Conservation (phyloP, 1,284 basidiomycete species). For the Ganoderma boninense region DNA sequence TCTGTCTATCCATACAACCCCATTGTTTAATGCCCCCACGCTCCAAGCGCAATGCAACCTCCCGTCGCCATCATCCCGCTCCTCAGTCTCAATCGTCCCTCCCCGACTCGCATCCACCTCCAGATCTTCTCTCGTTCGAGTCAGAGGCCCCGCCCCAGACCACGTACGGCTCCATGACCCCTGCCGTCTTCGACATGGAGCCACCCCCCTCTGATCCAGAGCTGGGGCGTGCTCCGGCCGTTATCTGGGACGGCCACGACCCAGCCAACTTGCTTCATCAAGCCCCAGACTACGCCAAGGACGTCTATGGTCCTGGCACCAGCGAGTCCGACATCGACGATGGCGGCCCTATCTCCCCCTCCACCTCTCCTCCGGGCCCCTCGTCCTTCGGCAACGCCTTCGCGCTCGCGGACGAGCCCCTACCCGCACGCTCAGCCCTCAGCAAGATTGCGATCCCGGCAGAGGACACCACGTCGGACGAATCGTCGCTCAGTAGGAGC, state of each 20-base stretch:
- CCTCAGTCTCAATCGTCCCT: slow-evolving; percentile 19
- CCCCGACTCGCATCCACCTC: slow-evolving; percentile 9
- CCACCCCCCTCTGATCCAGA: slow-evolving; percentile 31
- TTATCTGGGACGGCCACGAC: slow-evolving; percentile 17
- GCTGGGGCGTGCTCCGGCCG: slow-evolving; percentile 24
- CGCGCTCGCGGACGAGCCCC: slow-evolving; percentile 13
- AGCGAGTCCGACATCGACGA: slow-evolving; percentile 31
- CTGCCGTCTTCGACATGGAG: slow-evolving; percentile 29
- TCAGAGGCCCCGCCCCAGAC: slow-evolving; percentile 13
- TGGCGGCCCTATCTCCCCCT: slow-evolving; percentile 28
- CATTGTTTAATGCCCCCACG: slow-evolving; percentile 41
- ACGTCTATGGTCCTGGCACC: slow-evolving; percentile 16
- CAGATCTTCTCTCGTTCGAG: slow-evolving; percentile 25
- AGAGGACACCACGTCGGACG: slow-evolving; percentile 25
- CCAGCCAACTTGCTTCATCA: not conserved
- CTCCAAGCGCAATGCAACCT: slow-evolving; percentile 38
- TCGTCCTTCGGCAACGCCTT: slow-evolving; percentile 22
- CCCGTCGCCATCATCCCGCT: slow-evolving; percentile 31
- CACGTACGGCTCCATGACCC: slow-evolving; percentile 15
- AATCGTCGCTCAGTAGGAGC: slow-evolving; percentile 26
- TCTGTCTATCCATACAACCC: slow-evolving; percentile 29
- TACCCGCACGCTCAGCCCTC: slow-evolving; percentile 7
- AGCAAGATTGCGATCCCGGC: slow-evolving; percentile 20
- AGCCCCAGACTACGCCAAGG: slow-evolving; percentile 12
- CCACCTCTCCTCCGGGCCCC: slow-evolving; percentile 26